These are phyloP conservation scores for Marasmius oreades DNA, from an alignment of 1,284 basidiomycete species.

Conservation along the genomic window DNA sequence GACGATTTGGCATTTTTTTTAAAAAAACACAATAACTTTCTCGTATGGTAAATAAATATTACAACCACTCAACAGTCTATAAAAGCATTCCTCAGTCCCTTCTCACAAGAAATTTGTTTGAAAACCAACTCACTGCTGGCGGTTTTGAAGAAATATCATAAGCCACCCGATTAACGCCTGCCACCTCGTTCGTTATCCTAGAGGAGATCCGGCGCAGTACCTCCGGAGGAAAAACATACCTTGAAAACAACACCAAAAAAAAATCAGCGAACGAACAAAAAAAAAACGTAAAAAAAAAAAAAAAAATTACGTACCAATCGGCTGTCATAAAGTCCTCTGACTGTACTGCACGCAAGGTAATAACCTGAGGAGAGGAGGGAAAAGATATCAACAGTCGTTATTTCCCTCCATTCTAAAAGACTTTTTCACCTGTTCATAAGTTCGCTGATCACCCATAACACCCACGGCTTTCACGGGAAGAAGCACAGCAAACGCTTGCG, in stretches of 20 bases:
- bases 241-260: slow-evolving; percentile 23
- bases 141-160: slow-evolving; percentile 99
- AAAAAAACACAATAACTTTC: too few species aligned
- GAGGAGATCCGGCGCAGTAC: slow-evolving; percentile 92
- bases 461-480: slow-evolving; percentile 97
- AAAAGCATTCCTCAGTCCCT: slow-evolving; percentile 7
- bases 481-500: slow-evolving; percentile 96
- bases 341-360: slow-evolving; percentile 87
- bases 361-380: slow-evolving; percentile 48
- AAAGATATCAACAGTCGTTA: background rate
- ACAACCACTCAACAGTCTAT: slow-evolving; percentile 51
- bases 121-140: slow-evolving; percentile 64
- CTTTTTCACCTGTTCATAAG: slow-evolving; percentile 85
- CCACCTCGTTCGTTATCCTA: slow-evolving; percentile 96
- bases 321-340: slow-evolving; percentile 98
- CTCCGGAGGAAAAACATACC: slow-evolving; percentile 93
- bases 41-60: slow-evolving; percentile 8
- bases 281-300: background rate
- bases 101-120: background rate
- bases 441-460: slow-evolving; percentile 96
- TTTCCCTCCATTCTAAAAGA: background rate
- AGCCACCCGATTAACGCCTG: slow-evolving; percentile 89
- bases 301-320: slow-evolving; percentile 65
- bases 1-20: too few species aligned
- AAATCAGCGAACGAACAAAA: background rate